Base-by-base conservation (phyloP, 768 basidiomycete genomes). In the Cystoderma amianthinum region DNA sequence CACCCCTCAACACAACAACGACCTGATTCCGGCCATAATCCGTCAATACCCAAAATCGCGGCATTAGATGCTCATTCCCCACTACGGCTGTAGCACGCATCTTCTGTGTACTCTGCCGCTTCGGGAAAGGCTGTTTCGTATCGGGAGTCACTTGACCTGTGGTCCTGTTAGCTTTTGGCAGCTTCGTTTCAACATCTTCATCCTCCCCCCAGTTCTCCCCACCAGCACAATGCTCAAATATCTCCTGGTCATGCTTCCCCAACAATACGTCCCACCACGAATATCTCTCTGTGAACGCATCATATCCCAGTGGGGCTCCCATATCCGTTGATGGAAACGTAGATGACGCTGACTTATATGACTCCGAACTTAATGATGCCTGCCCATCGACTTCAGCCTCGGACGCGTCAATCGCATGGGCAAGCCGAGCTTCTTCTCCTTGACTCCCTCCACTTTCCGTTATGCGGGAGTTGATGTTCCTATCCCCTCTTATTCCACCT, bases 181-280 rank as follows among this genome's bases (percentile, higher is more conserved):
- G 28, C 15, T 9, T 9, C 10, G 28, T 9, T 30, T 9, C 9
- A 30, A 9, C 15, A 30, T 30, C 28, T 30, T 15, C 28, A 30
- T 30, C 49, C 17, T 63, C 63, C n/a, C n/a, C n/a, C n/a, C n/a
- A n/a, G n/a, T n/a, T n/a, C n/a, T n/a, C n/a, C n/a, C n/a, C n/a
- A n/a, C n/a, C n/a, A 10, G 63, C 75, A 42, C 79, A 84, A 20
- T 72, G 69, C 56, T 86, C 77, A 53, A 91, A 87, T 22, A 91
- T 89, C 51, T 89, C 85, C 48, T 80, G 74, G 53, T 91, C 89
- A 47, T 90, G 85, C 49, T 76, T 80, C 4, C 88, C 89, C 23
- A 87, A 63, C 4, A 91, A 59, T 15, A 89, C 73, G 49, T 87
- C 77, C 86, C 88, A 91, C 87, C 87, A 90, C 1, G 85, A 85